Evolutionary conservation across 23 red algal species (phyloP).

Genomic region (Cyanidiococcus yangmingshanensis): DNA sequence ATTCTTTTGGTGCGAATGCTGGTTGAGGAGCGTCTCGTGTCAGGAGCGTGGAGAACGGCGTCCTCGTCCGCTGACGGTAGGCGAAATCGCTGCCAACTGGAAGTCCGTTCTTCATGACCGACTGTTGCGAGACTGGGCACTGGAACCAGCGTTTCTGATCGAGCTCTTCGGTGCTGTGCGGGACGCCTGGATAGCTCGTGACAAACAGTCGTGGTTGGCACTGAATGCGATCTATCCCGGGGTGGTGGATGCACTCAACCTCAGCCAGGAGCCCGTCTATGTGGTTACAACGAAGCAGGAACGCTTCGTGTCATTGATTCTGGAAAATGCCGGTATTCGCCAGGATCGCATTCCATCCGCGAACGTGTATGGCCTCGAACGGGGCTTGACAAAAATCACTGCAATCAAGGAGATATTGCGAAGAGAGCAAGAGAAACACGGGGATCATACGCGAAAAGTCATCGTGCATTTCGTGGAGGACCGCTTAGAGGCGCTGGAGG

Average conservation of each 20-base stretch:
- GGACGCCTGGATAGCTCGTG: conserved; percentile 71
- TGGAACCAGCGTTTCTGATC: conserved; percentile 41
- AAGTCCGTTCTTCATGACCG: conserved; percentile 29
- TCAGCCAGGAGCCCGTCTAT: conserved; percentile 43
- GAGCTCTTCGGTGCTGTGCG: conserved; percentile 49
- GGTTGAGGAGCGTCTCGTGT: conserved; percentile 21
- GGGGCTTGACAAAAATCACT: conserved; percentile 58
- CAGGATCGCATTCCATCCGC: conserved; percentile 15
- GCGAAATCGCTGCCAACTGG: conserved; percentile 34
- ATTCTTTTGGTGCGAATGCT: conserved; percentile 64
- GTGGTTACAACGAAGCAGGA: conserved; percentile 91
- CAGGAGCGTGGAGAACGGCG: neutral
- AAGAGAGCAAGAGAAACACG: conserved; percentile 36
- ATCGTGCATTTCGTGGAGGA: conserved; percentile 79
- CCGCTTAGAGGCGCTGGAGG: conserved; percentile 70
- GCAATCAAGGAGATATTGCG: conserved; percentile 63
- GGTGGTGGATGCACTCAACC: conserved; percentile 62
- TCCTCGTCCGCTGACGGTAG: conserved; percentile 23
- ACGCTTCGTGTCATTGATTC: conserved; percentile 62
- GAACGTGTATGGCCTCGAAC: conserved; percentile 55
- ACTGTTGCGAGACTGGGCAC: conserved; percentile 43
- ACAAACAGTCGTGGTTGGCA: conserved; percentile 49
- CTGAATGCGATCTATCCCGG: conserved; percentile 74
- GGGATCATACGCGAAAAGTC: neutral
- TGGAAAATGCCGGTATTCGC: conserved; percentile 45